These are phyloP conservation scores for Quercus agrifolia DNA, from an alignment of 306 rosid genomes.

Conservation along the genomic window DNA sequence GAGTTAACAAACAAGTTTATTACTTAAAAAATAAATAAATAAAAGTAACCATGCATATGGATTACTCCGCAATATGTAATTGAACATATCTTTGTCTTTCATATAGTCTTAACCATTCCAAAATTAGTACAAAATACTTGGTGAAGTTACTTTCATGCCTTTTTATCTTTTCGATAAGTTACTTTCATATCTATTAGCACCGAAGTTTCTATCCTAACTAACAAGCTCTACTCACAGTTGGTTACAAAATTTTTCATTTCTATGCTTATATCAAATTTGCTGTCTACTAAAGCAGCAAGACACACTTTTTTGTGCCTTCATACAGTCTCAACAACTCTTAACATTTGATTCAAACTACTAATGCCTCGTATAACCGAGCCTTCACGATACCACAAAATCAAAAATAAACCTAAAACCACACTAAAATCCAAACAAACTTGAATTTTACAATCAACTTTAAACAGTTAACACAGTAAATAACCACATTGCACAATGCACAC, in stretches of 20 bases:
- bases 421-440: not conserved
- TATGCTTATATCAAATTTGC: not conserved
- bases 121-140: no score
- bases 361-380: not conserved
- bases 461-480: not conserved
- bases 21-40: no score
- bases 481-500: conserved; percentile 6
- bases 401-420: not conserved
- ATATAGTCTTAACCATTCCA: no score
- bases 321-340: not conserved
- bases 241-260: not conserved
- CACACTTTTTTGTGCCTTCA: not conserved
- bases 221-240: not conserved
- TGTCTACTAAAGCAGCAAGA: not conserved
- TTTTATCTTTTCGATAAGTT: not conserved
- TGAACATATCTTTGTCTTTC: no score
- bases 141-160: no score
- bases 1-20: no score
- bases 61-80: no score
- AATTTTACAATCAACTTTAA: not conserved
- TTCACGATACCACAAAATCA: not conserved
- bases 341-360: not conserved
- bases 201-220: not conserved
- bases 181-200: no score
- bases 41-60: not conserved